Evolutionary conservation across 2,329 filamentous ascomycete genomes (phyloP).

Genomic region (Beauveria sp.): DNA sequence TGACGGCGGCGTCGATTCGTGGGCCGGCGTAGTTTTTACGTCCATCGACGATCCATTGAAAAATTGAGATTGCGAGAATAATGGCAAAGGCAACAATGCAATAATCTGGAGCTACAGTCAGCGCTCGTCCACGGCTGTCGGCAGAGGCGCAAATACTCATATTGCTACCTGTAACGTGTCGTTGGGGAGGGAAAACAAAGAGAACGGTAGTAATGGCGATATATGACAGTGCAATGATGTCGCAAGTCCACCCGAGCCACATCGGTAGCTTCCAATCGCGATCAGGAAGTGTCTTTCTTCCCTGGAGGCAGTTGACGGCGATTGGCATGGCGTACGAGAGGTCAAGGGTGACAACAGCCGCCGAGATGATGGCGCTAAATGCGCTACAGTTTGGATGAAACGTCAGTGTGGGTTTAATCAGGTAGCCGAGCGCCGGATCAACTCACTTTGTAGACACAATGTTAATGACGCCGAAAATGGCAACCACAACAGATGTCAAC

Average conservation of each 20-base stretch:
- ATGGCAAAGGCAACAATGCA: constrained; percentile 39
- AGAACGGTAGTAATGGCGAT: constrained; percentile 61
- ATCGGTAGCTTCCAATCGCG: constrained; percentile 26
- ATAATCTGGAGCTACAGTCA: constrained; percentile 26
- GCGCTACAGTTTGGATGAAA: constrained; percentile 32
- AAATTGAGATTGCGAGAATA: constrained; percentile 32
- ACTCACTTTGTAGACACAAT: constrained; percentile 48
- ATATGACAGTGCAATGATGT: constrained; percentile 48
- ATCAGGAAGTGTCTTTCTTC: constrained; percentile 56
- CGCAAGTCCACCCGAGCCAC: constrained; percentile 29
- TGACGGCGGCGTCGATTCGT: constrained; percentile 15
- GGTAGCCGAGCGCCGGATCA: too few relatives aligned
- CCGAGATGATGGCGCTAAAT: constrained; percentile 64
- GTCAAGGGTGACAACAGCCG: constrained; percentile 64
- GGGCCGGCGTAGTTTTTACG: constrained; percentile 35
- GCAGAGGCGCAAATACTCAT: constrained; percentile 42
- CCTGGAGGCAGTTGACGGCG: constrained; percentile 58
- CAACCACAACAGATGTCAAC: constrained; percentile 51
- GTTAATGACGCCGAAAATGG: constrained; percentile 63
- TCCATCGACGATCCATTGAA: constrained; percentile 39
- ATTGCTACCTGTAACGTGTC: constrained; percentile 55
- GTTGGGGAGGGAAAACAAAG: constrained; percentile 64
- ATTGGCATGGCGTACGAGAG: constrained; percentile 70
- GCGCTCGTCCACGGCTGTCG: not conserved
- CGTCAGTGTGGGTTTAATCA: not conserved